These are phyloP conservation scores for Apiospora malaysiana DNA, from an alignment of 2,329 filamentous ascomycete species.

Conservation along the genomic window DNA sequence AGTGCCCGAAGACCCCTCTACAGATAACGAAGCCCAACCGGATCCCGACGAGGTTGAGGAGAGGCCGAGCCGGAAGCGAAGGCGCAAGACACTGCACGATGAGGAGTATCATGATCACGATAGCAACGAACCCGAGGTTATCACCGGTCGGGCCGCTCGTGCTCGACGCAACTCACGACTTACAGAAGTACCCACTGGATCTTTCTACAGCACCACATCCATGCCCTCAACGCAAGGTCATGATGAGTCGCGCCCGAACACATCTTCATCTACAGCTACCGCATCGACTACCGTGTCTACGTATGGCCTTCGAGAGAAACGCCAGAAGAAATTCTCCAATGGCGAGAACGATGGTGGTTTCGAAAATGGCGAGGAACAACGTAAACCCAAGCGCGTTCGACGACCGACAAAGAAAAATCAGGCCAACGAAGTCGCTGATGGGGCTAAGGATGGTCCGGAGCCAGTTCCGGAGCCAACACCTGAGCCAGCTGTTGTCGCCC, in stretches of 20 bases:
- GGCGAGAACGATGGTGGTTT: conserved; percentile 47
- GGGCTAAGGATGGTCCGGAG: conserved; percentile 24
- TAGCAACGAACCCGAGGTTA: conserved; percentile 5
- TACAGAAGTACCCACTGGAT: conserved; percentile 47
- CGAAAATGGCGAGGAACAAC: conserved; percentile 32
- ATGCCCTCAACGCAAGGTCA: conserved; percentile 42
- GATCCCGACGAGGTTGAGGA: conserved; percentile 24
- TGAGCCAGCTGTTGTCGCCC: conserved; percentile 2
- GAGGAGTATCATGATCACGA: conserved; percentile 22
- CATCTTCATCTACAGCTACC: conserved; percentile 59
- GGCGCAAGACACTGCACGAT: conserved; percentile 25
- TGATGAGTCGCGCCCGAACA: conserved; percentile 57
- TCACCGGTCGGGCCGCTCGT: background rate
- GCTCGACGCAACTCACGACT: conserved; percentile 31
- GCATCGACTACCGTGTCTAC: conserved; percentile 56
- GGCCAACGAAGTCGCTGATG: conserved; percentile 29
- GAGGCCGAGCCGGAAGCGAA: conserved; percentile 26
- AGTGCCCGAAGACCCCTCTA: conserved; percentile 29
- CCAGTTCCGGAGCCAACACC: conserved; percentile 1
- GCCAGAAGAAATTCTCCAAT: conserved; percentile 59
- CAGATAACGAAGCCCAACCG: conserved; percentile 23
- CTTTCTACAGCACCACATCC: conserved; percentile 46
- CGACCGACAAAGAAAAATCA: conserved; percentile 38
- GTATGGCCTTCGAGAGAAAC: conserved; percentile 59
- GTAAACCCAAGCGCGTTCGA: conserved; percentile 38